A percentile compares a stretch with the other conserved stretches of the same genome.
phyloP scores from a whole-genome alignment of 129 eudicot species.

The Tagetes patula region DNA sequence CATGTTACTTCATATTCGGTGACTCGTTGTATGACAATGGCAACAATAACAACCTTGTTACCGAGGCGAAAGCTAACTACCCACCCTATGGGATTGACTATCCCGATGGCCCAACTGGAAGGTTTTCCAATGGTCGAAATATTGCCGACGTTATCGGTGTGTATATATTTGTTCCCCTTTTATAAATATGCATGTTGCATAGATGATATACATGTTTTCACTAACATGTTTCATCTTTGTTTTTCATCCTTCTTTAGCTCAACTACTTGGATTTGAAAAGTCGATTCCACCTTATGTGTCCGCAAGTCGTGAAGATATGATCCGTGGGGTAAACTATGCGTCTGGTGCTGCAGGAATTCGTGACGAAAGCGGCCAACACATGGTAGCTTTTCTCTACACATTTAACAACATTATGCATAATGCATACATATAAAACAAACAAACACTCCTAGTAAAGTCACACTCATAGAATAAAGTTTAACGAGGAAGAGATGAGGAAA shows the following conservation, averaged over 20 bases:
- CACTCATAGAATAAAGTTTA: no score
- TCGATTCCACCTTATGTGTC: slow-evolving; percentile 48
- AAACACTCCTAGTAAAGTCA: no score
- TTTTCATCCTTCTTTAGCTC: slow-evolving; percentile 32
- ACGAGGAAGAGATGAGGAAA: no score
- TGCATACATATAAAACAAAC: neutral
- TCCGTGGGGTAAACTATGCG: slow-evolving; percentile 52
- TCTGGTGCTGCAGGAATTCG: slow-evolving; percentile 65
- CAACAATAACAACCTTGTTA: slow-evolving; percentile 44
- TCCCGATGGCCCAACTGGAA: slow-evolving; percentile 48
- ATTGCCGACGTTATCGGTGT: slow-evolving; percentile 47
- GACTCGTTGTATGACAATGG: slow-evolving; percentile 57
- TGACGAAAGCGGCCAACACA: slow-evolving; percentile 37
- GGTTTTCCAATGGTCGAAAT: slow-evolving; percentile 58
- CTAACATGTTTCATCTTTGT: no score
- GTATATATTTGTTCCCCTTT: neutral
- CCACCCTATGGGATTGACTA: slow-evolving; percentile 55
- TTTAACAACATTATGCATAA: neutral
- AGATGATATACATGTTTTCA: neutral
- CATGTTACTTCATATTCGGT: slow-evolving; percentile 56
- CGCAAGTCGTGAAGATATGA: slow-evolving; percentile 9
- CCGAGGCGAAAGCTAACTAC: slow-evolving; percentile 42
- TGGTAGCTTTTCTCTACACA: slow-evolving; percentile 21
- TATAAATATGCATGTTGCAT: neutral
- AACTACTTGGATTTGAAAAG: slow-evolving; percentile 46